Evolutionary conservation across 495 filamentous ascomycete species (phyloP), one percentile per base, ranked within the genome.

Genomic region (Chaetomium cochliodes): DNA sequence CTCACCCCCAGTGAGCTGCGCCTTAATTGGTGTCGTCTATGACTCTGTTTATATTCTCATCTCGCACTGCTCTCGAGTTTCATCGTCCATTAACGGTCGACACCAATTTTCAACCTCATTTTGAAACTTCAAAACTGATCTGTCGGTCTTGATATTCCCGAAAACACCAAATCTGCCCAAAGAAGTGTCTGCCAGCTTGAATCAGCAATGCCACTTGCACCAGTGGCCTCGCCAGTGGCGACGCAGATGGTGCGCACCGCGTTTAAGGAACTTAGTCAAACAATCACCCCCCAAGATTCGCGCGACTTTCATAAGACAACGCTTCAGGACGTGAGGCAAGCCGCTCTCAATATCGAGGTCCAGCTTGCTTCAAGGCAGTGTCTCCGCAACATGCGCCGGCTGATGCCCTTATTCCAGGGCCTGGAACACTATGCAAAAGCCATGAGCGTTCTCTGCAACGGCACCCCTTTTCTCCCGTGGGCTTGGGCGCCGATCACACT

Each of bases 221-320:
- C 51, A 12, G 51, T 30, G 51, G 23, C 51, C 51, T 54, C 25
- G 12, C 25, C 25, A 5, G 51, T 9, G 25, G 13, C 25, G 25
- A 54, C 13, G 51, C 51, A 33, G 23, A 54, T 22, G 51, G 25
- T 28, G 11, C 51, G 15, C 13, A n/a, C 23, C 2, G 51, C 51
- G 12, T 54, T 54, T 30, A 13, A 54, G 25, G 51, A 54, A 1
- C 51, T 54, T 4, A 30, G 9, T 0, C 51, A 22, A 15, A 54
- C 51, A 30, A 54, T 54, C 25, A 30, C 51, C 51, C 51, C 51
- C 5, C 25, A 28, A 6, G 51, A 54, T 28, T 54, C 51, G 12
- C 51, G 51, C 12, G 51, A 54, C 26, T 54, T 54, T n/a, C 25
- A 28, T 15, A n/a, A 28, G 51, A 54, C 51, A n/a, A 54, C 51